These are phyloP conservation scores for Chlamydomonas reinhardtii DNA, from an alignment of 163 green algal species.

Conservation along the genomic window DNA sequence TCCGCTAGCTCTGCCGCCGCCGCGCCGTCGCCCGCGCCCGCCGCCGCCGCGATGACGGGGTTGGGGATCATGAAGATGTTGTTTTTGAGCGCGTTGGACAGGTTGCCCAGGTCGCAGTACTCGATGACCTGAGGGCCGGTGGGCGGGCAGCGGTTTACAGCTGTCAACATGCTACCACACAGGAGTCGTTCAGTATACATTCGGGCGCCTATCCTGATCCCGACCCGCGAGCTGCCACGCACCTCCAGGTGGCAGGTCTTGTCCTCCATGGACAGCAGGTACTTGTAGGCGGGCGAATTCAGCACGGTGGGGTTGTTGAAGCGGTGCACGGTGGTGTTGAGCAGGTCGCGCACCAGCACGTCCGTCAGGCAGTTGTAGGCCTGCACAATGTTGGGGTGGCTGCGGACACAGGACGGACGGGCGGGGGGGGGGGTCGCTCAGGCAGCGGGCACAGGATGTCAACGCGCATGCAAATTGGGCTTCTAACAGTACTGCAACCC, in stretches of 20 bases:
- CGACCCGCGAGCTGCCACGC: neutral
- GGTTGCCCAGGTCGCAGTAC: conserved; percentile 76
- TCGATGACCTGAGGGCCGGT: conserved; percentile 59
- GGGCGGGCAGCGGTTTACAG: too few relatives aligned
- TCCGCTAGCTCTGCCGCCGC: conserved; percentile 40
- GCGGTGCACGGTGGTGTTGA: conserved; percentile 50
- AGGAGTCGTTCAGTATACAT: too few relatives aligned
- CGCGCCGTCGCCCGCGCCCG: conserved; percentile 33
- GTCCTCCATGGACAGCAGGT: conserved; percentile 59
- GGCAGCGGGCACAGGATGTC: too few relatives aligned
- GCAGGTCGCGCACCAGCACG: conserved; percentile 65
- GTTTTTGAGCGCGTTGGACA: conserved; percentile 67
- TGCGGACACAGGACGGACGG: too few relatives aligned
- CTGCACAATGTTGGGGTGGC: conserved; percentile 72
- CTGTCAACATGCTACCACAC: too few relatives aligned
- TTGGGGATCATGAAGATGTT: conserved; percentile 60
- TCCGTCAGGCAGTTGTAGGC: conserved; percentile 65
- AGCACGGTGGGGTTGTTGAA: conserved; percentile 39
- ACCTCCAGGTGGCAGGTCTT: conserved; percentile 72
- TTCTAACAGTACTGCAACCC: too few relatives aligned
- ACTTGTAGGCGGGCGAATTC: conserved; percentile 52
- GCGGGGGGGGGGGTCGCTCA: too few relatives aligned
- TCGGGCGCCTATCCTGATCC: too few relatives aligned
- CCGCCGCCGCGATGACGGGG: conserved; percentile 41
- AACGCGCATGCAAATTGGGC: too few relatives aligned